A percentile compares a stretch with the other conserved stretches of the same genome.
Conservation (phyloP, 2,329 filamentous ascomycete species). For the Alternaria metachromatica region DNA sequence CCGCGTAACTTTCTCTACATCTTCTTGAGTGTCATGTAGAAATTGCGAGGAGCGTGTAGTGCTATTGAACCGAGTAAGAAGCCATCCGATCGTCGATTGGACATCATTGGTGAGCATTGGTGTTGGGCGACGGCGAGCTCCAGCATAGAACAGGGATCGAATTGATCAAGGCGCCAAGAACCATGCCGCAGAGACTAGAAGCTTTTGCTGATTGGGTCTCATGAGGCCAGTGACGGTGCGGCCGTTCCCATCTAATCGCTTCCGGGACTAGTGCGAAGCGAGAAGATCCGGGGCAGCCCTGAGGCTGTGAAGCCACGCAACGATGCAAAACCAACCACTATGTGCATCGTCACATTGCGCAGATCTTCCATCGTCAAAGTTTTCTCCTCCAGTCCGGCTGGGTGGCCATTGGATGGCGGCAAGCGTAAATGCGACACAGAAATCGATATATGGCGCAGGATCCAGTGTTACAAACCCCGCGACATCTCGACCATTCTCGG, state of each 20-base stretch:
- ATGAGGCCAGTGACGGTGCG: conserved; percentile 4
- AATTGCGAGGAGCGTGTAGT: conserved; percentile 23
- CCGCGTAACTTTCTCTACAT: neutral
- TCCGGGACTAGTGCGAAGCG: conserved; percentile 18
- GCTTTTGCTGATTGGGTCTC: conserved; percentile 23
- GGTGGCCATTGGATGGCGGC: conserved; percentile 4
- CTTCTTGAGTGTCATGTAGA: neutral
- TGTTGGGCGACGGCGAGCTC: conserved; percentile 13
- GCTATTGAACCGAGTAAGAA: conserved; percentile 21
- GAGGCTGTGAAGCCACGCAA: conserved; percentile 5
- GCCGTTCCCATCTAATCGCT: conserved; percentile 29
- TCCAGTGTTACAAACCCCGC: conserved; percentile 20
- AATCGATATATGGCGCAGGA: conserved; percentile 14
- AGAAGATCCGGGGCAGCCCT: conserved; percentile 32
- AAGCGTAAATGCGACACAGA: neutral
- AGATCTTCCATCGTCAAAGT: neutral
- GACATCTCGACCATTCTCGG: conserved; percentile 29
- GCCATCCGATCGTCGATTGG: conserved; percentile 20
- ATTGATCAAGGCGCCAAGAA: conserved; percentile 30
- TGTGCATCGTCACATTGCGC: neutral
- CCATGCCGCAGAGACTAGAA: conserved; percentile 26
- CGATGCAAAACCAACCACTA: conserved; percentile 5
- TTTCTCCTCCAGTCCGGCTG: neutral
- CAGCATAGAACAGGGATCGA: conserved; percentile 18
- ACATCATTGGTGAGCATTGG: conserved; percentile 10